Percentiles rank a stretch among this genome's conserved stretches.
These are phyloP conservation scores for Thermothelomyces thermophilus DNA, from an alignment of 2,329 filamentous ascomycete genomes.

Conservation along the genomic window DNA sequence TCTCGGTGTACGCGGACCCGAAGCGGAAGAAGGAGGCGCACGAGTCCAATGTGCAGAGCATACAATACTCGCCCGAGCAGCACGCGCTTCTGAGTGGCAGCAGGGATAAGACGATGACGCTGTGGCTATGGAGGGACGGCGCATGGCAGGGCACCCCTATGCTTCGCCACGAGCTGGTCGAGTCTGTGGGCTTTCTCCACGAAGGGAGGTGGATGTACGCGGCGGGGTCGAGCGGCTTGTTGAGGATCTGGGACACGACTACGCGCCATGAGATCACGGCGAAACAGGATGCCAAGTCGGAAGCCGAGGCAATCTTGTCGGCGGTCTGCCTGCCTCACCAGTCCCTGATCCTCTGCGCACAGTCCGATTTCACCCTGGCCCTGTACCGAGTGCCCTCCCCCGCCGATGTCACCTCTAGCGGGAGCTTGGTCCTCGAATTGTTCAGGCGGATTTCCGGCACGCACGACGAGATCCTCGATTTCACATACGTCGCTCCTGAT, in stretches of 20 bases:
- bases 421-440: slow-evolving; percentile 36
- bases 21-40: slow-evolving; percentile 60
- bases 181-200: slow-evolving; percentile 72
- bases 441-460: slow-evolving; percentile 85
- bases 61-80: slow-evolving; percentile 73
- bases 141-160: slow-evolving; percentile 80
- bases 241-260: slow-evolving; percentile 77
- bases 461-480: slow-evolving; percentile 94
- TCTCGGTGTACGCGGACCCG: slow-evolving; percentile 53
- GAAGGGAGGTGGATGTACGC: slow-evolving; percentile 70
- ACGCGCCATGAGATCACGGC: slow-evolving; percentile 72
- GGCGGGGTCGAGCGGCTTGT: slow-evolving; percentile 72
- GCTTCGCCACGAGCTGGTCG: slow-evolving; percentile 80
- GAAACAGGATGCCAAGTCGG: slow-evolving; percentile 57
- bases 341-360: slow-evolving; percentile 70
- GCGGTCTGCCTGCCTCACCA: slow-evolving; percentile 60
- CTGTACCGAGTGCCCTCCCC: slow-evolving; percentile 53
- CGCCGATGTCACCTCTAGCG: slow-evolving; percentile 28
- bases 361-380: slow-evolving; percentile 81
- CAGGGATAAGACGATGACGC: slow-evolving; percentile 86
- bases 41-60: slow-evolving; percentile 82
- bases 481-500: slow-evolving; percentile 77
- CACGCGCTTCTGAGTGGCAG: slow-evolving; percentile 75
- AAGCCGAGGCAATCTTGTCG: slow-evolving; percentile 63
- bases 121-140: slow-evolving; percentile 88